These are phyloP conservation scores for Leucocoprinus leucothites DNA, from an alignment of 768 basidiomycete species.

Conservation along the genomic window DNA sequence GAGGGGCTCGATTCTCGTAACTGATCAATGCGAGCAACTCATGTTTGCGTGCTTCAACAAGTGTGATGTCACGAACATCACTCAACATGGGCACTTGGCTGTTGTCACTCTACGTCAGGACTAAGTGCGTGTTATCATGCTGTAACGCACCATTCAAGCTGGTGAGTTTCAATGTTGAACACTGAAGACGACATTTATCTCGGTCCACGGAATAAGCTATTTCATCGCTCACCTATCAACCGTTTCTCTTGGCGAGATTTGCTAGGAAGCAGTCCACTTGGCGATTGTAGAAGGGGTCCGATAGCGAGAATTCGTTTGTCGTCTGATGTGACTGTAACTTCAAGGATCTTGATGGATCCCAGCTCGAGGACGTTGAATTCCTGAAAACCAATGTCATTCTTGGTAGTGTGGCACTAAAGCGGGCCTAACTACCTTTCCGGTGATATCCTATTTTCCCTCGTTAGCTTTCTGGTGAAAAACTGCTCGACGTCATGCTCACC, in stretches of 20 bases:
- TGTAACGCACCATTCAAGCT: constrained; percentile 58
- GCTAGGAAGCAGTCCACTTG: constrained; percentile 61
- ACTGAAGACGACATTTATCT: constrained; percentile 33
- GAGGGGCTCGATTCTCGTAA: constrained; percentile 75
- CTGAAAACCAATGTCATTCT: constrained; percentile 22
- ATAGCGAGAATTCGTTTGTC: constrained; percentile 62
- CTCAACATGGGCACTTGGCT: constrained; percentile 74
- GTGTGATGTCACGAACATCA: constrained; percentile 68
- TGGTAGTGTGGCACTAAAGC: background rate
- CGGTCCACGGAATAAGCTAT: background rate
- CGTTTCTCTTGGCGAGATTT: constrained; percentile 71
- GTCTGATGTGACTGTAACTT: constrained; percentile 70
- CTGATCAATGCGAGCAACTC: constrained; percentile 66
- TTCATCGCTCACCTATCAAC: constrained; percentile 56
- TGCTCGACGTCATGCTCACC: constrained; percentile 29
- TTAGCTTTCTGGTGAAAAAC: background rate
- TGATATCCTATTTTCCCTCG: constrained; percentile 42
- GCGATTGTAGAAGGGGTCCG: constrained; percentile 63
- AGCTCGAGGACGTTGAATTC: constrained; percentile 58
- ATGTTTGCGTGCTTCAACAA: constrained; percentile 44
- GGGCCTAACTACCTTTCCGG: constrained; percentile 43
- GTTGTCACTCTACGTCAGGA: constrained; percentile 4
- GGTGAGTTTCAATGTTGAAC: constrained; percentile 62
- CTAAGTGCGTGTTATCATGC: background rate
- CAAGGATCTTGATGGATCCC: constrained; percentile 60